Conservation (phyloP, 441 rosid genomes). For the Adansonia madagascariensis region DNA sequence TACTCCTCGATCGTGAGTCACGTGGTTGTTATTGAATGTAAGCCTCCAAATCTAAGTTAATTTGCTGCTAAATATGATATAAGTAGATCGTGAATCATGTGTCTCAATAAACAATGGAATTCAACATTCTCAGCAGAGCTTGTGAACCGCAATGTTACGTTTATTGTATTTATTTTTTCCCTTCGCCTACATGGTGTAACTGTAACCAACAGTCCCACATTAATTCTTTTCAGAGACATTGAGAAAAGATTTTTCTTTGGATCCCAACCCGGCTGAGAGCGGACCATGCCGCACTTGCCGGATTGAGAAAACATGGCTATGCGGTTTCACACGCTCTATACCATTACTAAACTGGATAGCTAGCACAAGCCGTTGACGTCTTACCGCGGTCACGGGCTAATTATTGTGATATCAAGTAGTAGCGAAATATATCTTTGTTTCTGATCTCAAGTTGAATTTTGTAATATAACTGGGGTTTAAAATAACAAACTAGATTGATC, state of each 20-base stretch:
- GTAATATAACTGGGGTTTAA: neutral
- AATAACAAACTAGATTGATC: too few relatives aligned
- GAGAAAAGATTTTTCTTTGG: neutral
- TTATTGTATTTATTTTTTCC: neutral
- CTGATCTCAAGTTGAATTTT: neutral
- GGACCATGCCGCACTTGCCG: constrained; percentile 19
- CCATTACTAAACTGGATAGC: constrained; percentile 9
- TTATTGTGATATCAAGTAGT: neutral
- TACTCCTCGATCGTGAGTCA: neutral
- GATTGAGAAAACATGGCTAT: constrained; percentile 13
- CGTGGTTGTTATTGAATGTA: neutral
- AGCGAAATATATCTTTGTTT: neutral
- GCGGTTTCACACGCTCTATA: constrained; percentile 1
- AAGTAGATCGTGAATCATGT: neutral
- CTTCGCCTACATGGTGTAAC: neutral
- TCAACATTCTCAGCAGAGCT: neutral
- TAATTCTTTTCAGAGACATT: neutral
- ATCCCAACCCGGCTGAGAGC: neutral
- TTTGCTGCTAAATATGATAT: neutral
- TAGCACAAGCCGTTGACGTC: constrained; percentile 8
- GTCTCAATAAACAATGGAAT: neutral
- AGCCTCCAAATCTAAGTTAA: neutral
- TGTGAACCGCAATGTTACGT: constrained; percentile 1
- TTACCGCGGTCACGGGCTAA: constrained; percentile 5
- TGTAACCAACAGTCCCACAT: neutral